phyloP scores from a whole-genome alignment of 2,329 filamentous ascomycete genomes.

The Bimuria novae-zelandiae region DNA sequence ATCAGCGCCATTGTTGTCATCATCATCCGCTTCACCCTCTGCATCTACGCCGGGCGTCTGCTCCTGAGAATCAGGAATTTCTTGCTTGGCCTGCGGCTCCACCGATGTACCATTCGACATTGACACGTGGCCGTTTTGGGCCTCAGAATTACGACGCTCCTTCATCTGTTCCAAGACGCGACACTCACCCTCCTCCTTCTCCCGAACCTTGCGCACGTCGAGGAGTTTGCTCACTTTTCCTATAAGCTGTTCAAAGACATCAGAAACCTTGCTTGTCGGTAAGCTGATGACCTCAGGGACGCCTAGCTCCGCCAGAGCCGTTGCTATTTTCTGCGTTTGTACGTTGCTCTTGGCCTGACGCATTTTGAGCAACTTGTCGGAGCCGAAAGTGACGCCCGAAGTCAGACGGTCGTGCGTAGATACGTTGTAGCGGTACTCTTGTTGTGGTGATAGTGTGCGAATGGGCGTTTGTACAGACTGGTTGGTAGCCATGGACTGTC shows the following conservation, averaged over 20 bases:
- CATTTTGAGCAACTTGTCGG: slow-evolving; percentile 78
- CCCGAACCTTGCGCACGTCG: slow-evolving; percentile 73
- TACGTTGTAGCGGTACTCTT: slow-evolving; percentile 82
- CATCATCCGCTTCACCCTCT: slow-evolving; percentile 51
- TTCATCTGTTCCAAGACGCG: slow-evolving; percentile 46
- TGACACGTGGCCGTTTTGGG: slow-evolving; percentile 22
- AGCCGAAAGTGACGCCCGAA: slow-evolving; percentile 87
- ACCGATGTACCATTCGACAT: slow-evolving; percentile 31
- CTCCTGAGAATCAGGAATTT: slow-evolving; percentile 23
- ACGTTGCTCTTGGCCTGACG: slow-evolving; percentile 76
- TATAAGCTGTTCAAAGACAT: slow-evolving; percentile 72
- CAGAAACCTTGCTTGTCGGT: slow-evolving; percentile 73
- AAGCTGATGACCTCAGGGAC: slow-evolving; percentile 72
- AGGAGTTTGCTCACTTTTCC: slow-evolving; percentile 70
- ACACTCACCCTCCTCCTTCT: slow-evolving; percentile 74
- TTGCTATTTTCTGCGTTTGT: slow-evolving; percentile 75
- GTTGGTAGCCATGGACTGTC: slow-evolving; percentile 45
- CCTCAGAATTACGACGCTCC: slow-evolving; percentile 24
- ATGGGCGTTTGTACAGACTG: slow-evolving; percentile 44
- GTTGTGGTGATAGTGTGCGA: slow-evolving; percentile 67
- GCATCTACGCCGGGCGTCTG: slow-evolving; percentile 56
- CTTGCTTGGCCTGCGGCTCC: slow-evolving; percentile 21
- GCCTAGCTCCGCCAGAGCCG: slow-evolving; percentile 72
- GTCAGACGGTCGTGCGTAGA: slow-evolving; percentile 82
- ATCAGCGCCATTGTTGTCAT: slow-evolving; percentile 43